These are phyloP conservation scores for Ordospora colligata DNA, from an alignment of 371 early-diverging fungal species.

Conservation along the genomic window DNA sequence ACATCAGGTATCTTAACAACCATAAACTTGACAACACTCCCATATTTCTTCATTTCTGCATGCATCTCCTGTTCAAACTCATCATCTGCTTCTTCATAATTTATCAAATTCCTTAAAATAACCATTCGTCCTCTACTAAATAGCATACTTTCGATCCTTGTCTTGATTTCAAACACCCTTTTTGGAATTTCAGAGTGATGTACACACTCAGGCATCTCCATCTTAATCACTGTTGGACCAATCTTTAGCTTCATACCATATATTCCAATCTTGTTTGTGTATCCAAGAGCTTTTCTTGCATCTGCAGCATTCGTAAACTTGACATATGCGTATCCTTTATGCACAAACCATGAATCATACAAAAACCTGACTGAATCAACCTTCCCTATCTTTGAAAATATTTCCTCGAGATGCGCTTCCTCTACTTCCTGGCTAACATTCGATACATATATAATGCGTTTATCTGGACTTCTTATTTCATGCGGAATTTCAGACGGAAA, in stretches of 20 bases:
- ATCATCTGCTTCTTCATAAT: slow-evolving; percentile 9
- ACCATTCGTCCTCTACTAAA: not conserved
- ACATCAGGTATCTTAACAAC: not conserved
- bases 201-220: not conserved
- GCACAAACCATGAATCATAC: not conserved
- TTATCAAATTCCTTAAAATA: slow-evolving; percentile 12
- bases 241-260: slow-evolving; percentile 7
- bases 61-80: slow-evolving; percentile 21
- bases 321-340: slow-evolving; percentile 22
- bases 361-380: not conserved
- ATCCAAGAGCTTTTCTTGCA: not conserved
- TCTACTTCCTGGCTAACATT: slow-evolving; percentile 2
- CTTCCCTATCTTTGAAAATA: slow-evolving; percentile 3
- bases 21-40: not conserved
- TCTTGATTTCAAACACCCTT: not conserved
- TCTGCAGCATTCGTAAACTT: not conserved
- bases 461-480: not conserved
- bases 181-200: not conserved
- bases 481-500: slow-evolving; percentile 19
- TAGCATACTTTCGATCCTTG: not conserved
- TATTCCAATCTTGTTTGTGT: not conserved
- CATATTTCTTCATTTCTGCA: slow-evolving; percentile 9
- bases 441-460: slow-evolving; percentile 8
- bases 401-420: not conserved
- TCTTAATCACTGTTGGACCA: slow-evolving; percentile 4